Conservation (phyloP, 2,329 filamentous ascomycete species). For the Myriosclerotinia duriaeana region DNA sequence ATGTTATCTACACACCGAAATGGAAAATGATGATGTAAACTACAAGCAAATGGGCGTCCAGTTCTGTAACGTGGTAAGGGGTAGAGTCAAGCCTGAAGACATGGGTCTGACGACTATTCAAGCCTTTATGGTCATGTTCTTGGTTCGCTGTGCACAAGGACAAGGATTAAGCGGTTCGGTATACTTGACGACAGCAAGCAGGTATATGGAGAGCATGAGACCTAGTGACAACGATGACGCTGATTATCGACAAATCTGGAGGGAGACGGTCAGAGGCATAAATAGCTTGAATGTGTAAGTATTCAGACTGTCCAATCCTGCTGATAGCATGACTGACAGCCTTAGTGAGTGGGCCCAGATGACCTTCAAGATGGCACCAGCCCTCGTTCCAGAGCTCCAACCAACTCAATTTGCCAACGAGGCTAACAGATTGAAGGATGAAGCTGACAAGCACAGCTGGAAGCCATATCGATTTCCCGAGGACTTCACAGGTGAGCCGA, state of each 20-base stretch:
- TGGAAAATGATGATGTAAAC: slow-evolving; percentile 32
- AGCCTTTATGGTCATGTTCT: slow-evolving; percentile 40
- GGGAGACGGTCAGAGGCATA: slow-evolving; percentile 39
- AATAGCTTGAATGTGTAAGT: slow-evolving; percentile 41
- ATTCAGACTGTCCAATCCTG: neutral
- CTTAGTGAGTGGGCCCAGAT: slow-evolving; percentile 41
- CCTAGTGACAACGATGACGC: slow-evolving; percentile 30
- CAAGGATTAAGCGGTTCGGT: slow-evolving; percentile 35
- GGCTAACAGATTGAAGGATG: slow-evolving; percentile 21
- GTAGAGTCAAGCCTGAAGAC: slow-evolving; percentile 33
- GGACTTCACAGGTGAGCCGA: slow-evolving; percentile 26
- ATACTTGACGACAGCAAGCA: slow-evolving; percentile 38
- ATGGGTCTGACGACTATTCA: slow-evolving; percentile 37
- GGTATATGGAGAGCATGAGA: slow-evolving; percentile 28
- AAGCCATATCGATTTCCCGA: slow-evolving; percentile 34
- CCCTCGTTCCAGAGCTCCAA: slow-evolving; percentile 17
- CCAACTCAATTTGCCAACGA: slow-evolving; percentile 19
- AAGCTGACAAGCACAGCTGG: slow-evolving; percentile 34
- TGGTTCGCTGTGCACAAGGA: slow-evolving; percentile 37
- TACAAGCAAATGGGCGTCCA: slow-evolving; percentile 34
- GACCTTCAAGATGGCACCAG: slow-evolving; percentile 37
- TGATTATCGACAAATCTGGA: slow-evolving; percentile 33
- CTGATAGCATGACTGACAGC: slow-evolving; percentile 30
- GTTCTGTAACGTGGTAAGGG: slow-evolving; percentile 36
- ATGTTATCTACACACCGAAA: slow-evolving; percentile 36